Conservation (phyloP, 2,329 filamentous ascomycete genomes). For the Xylariomycetidae sp. region DNA sequence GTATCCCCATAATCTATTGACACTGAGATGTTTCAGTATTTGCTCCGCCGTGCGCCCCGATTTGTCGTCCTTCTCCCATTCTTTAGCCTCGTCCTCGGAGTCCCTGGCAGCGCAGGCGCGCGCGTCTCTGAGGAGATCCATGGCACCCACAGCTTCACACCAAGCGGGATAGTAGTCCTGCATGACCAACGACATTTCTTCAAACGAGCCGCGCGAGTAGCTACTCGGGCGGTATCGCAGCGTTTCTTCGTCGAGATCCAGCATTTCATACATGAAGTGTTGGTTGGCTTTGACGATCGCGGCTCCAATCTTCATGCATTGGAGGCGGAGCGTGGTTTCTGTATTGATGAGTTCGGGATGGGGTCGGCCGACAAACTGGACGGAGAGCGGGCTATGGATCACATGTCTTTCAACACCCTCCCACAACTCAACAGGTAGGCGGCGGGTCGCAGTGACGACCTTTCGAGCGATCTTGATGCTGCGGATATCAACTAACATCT, state of each 20-base stretch:
- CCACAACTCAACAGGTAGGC: slow-evolving; percentile 15
- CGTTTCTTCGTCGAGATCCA: slow-evolving; percentile 10
- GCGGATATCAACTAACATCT: slow-evolving; percentile 23
- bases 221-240: slow-evolving; percentile 1
- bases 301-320: slow-evolving; percentile 2
- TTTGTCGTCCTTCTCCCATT: slow-evolving; percentile 2
- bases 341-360: slow-evolving; percentile 3
- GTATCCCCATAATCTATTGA: slow-evolving; percentile 13
- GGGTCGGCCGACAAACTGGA: slow-evolving; percentile 7
- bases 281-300: slow-evolving; percentile 2
- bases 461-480: slow-evolving; percentile 18
- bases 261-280: slow-evolving; percentile 11
- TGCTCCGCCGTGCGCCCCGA: slow-evolving; percentile 5
- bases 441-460: slow-evolving; percentile 7
- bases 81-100: slow-evolving; percentile 4
- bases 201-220: slow-evolving; percentile 9
- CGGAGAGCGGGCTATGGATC: slow-evolving; percentile 20
- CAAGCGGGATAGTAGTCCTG: slow-evolving; percentile 16
- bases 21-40: slow-evolving; percentile 7
- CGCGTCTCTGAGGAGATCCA: slow-evolving; percentile 16
- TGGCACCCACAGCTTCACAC: slow-evolving; percentile 16
- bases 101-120: slow-evolving; percentile 8
- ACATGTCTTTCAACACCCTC: slow-evolving; percentile 14
- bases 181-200: slow-evolving; percentile 12
- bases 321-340: slow-evolving; percentile 9